Conservation (phyloP, 106 monocot genomes). For the Apostasia ramifera region DNA sequence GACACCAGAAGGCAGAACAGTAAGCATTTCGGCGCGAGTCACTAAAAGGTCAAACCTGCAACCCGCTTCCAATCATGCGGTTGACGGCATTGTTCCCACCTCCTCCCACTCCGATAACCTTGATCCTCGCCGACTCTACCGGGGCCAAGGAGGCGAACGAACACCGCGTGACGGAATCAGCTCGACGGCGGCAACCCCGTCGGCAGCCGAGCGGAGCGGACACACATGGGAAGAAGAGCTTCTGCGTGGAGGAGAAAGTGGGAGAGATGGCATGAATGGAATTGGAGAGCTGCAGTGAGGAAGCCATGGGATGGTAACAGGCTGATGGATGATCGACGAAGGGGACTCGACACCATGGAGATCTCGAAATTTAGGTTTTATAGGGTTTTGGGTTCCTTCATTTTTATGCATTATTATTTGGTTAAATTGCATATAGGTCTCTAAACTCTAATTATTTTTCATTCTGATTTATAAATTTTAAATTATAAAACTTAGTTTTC, state of each 20-base stretch:
- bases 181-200: neutral
- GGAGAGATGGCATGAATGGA: neutral
- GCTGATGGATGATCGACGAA: too few relatives aligned
- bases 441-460: too few relatives aligned
- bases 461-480: too few relatives aligned
- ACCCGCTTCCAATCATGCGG: conserved; percentile 92
- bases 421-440: too few relatives aligned
- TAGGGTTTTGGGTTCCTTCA: too few relatives aligned
- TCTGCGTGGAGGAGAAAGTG: neutral
- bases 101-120: conserved; percentile 94
- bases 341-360: too few relatives aligned
- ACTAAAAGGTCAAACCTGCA: conserved; percentile 41
- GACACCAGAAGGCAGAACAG: neutral
- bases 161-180: neutral
- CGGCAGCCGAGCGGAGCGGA: neutral
- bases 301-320: conserved; percentile 2
- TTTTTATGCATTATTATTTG: too few relatives aligned
- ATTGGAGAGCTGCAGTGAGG: neutral
- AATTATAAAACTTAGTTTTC: too few relatives aligned
- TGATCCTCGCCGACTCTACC: conserved; percentile 53
- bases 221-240: neutral
- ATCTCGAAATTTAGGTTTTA: too few relatives aligned
- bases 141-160: neutral
- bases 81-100: conserved; percentile 98
- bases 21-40: neutral